Conservation (phyloP, 2,329 filamentous ascomycete species). For the Didymella pinodella region DNA sequence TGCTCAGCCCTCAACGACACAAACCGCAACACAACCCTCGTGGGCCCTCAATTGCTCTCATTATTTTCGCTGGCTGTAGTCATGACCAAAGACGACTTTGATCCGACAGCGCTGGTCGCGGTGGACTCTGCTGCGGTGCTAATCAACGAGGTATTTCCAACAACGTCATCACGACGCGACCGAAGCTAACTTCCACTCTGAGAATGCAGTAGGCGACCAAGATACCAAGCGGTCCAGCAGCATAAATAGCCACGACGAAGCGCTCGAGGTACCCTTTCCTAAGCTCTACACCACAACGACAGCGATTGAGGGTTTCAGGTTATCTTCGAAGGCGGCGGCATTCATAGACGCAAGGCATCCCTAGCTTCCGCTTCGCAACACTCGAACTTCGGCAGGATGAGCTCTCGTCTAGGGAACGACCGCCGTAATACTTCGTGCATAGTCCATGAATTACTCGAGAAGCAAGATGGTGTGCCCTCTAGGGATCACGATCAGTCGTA, state of each 20-base stretch:
- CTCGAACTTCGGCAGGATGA: constrained; percentile 19
- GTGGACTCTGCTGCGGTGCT: constrained; percentile 21
- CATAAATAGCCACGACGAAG: constrained; percentile 49
- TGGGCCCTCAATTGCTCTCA: constrained; percentile 7
- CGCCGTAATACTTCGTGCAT: constrained; percentile 64
- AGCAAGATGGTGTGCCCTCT: constrained; percentile 47
- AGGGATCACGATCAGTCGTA: constrained; percentile 39
- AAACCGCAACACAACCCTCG: constrained; percentile 9
- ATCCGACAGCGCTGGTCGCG: constrained; percentile 25
- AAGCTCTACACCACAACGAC: not conserved
- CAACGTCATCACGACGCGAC: constrained; percentile 32
- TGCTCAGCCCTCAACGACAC: constrained; percentile 9
- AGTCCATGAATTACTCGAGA: constrained; percentile 66
- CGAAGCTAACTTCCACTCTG: constrained; percentile 48
- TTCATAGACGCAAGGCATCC: constrained; percentile 67
- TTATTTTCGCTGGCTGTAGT: not conserved
- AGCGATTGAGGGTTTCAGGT: constrained; percentile 54
- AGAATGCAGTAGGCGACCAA: constrained; percentile 40
- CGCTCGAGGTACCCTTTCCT: constrained; percentile 50
- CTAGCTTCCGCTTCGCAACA: constrained; percentile 55
- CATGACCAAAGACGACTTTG: constrained; percentile 37
- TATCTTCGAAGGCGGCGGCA: constrained; percentile 61
- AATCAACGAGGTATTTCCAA: constrained; percentile 37
- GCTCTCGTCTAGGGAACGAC: constrained; percentile 46
- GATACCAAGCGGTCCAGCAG: constrained; percentile 40